A percentile compares a stretch with the other conserved stretches of the same genome.
phyloP scores from a whole-genome alignment of 202 grass and related monocot species.

The Musa balbisiana region DNA sequence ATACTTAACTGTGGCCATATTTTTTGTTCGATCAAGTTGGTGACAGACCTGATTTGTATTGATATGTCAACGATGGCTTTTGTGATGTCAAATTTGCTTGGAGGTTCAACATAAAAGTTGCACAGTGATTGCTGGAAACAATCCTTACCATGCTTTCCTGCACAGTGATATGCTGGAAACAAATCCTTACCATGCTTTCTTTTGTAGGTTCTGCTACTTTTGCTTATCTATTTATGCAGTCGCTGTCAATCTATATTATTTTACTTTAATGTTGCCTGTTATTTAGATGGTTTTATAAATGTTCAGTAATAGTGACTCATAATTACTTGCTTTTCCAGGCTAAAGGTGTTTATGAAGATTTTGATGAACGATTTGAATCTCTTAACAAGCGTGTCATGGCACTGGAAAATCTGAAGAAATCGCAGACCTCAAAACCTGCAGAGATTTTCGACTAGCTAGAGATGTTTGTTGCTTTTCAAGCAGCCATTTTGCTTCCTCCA shows the following conservation, averaged over 20 bases:
- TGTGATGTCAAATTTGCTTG: too few relatives aligned
- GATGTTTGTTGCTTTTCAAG: background rate
- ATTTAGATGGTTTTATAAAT: background rate
- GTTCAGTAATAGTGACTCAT: background rate
- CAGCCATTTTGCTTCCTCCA: background rate
- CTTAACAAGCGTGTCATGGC: too few relatives aligned
- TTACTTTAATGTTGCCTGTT: background rate
- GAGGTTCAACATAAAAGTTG: too few relatives aligned
- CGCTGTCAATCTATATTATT: background rate
- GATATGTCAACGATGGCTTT: too few relatives aligned
- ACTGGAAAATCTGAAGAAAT: background rate
- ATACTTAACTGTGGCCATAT: too few relatives aligned
- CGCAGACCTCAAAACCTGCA: background rate
- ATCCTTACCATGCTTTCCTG: background rate
- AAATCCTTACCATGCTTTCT: background rate
- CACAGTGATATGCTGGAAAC: too few relatives aligned
- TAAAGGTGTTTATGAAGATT: background rate
- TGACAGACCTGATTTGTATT: too few relatives aligned
- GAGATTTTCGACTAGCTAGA: background rate
- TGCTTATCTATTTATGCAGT: background rate
- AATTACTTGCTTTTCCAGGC: background rate
- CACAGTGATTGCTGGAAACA: too few relatives aligned
- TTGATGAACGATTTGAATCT: background rate
- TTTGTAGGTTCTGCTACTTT: background rate
- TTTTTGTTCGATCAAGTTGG: too few relatives aligned